Base-by-base conservation (phyloP, 2,329 filamentous ascomycete species). In the Pyricularia sp. region DNA sequence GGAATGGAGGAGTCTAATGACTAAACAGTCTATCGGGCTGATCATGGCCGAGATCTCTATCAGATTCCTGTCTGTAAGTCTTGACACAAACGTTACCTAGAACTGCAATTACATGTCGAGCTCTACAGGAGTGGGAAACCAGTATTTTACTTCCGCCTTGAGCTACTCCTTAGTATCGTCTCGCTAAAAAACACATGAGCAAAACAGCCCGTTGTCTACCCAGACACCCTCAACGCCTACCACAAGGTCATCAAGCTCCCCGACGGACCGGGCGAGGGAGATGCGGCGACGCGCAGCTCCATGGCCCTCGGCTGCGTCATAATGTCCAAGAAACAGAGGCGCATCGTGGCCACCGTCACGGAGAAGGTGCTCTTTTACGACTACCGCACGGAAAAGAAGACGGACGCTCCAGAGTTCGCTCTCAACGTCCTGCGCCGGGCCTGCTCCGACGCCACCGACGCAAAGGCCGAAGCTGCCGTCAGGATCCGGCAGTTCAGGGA, bases 331-430 rank as follows among this genome's bases (percentile, higher is more conserved):
- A 81, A 83, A 58, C 88, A 92, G 74, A 88, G 89, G 74, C 84
- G 93, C 25, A 82, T 88, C 17, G 91, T 92, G 10, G 93, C 93
- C 3, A 82, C 89, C 63, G 91, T 90, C 69, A 82, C 87, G 31
- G 94, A 97, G 78, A 91, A 94, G 72, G 87, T 92, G 69, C 90
- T 92, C 11, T 82, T 92, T 0, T 96, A 95, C 78, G 90, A 97
- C 79, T 81, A 84, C 71, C 72, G 73, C 31, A 71, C 71, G 0
- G 78, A 73, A 0, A 73, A 74, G 67, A 81, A 79, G 74, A 76
- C 81, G 1, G 74, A 76, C 23, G 73, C 84, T 73, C 78, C 78
- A 23, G 72, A 71, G 0, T 83, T 81, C 70, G 80, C 83, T 79
- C 75, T 78, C 0, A 76, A 78, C 5, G 72, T 77, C 42, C 73